Conservation (phyloP, 495 filamentous ascomycete species). For the Xylaria flabelliformis region DNA sequence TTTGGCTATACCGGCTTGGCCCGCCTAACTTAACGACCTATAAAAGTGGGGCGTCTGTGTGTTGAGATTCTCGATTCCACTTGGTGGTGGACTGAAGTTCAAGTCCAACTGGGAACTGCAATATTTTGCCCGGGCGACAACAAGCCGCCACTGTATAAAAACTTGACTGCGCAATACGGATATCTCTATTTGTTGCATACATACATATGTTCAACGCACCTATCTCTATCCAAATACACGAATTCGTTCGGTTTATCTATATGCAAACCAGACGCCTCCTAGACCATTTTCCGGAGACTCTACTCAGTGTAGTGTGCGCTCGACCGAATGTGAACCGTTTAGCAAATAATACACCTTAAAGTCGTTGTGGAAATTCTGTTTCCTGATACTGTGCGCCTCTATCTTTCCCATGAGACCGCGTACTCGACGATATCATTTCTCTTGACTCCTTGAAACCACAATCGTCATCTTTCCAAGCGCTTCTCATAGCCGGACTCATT, state of each 20-base stretch:
- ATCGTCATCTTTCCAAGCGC: not conserved
- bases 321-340: conserved; percentile 18
- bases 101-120: too few species aligned
- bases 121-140: too few species aligned
- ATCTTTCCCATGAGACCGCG: not conserved
- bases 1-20: conserved; percentile 27
- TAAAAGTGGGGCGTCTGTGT: not conserved
- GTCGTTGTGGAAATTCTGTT: not conserved
- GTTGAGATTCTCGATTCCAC: not conserved
- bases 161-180: not conserved
- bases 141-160: too few species aligned
- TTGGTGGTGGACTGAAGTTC: too few species aligned
- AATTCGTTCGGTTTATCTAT: conserved; percentile 20
- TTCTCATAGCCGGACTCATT: not conserved
- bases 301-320: conserved; percentile 16
- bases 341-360: conserved; percentile 18
- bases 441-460: not conserved
- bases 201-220: not conserved
- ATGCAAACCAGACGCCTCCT: conserved; percentile 20
- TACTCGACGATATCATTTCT: not conserved
- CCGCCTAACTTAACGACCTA: not conserved
- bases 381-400: conserved; percentile 2
- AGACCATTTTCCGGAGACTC: not conserved
- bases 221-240: conserved; percentile 7
- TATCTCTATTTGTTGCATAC: not conserved